Evolutionary conservation across 225 moss, liverwort and hornwort species (phyloP), one percentile per base, ranked within the genome.

Genomic region (Sphagnum contortum): DNA sequence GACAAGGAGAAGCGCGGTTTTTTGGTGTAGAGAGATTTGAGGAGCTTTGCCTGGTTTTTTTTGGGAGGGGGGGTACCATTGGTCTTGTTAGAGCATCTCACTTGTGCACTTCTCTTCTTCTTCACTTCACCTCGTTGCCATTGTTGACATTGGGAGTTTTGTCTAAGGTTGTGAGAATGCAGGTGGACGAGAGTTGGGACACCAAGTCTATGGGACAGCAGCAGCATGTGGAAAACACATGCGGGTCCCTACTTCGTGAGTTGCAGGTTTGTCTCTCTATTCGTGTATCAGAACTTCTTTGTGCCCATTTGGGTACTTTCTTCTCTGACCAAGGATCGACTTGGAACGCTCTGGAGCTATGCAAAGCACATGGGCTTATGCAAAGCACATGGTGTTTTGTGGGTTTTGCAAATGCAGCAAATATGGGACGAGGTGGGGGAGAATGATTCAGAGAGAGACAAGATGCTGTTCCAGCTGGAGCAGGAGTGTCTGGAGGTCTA

Each of bases 191-290:
- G 29, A 29, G 29, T 29, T 29, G 29, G 29, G 29, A 29, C 29
- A 29, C 29, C 29, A 29, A 85, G 57, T 83, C 86, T 69, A 79
- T 72, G 69, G 5, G 62, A 63, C 88, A 89, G 48, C 87, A 57
- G 55, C 67, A 80, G 74, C 87, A 80, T 73, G 85, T 83, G 69
- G 96, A 98, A 56, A 91, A 87, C 29, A 93, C 89, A 3, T 98
- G 96, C 53, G 93, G 93, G 52, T 91, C 96, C 45, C 77, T 98
- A 10, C 76, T 98, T 51, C 96, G 92, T 3, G 96, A 98, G 72
- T 84, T 98, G 14, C 96, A 98, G 96, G 96, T 96, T 13, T 63
- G 79, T 4, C 63, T 59, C 3, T 9, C 46, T 4, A 2, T 61
- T 5, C 3, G 7, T 11, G 5, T 11, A 4, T 29, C 10, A 61